Percentiles rank a stretch among this genome's conserved stretches.
These are phyloP conservation scores for Eucalyptus pumila DNA, from an alignment of 345 rosid species.

Conservation along the genomic window DNA sequence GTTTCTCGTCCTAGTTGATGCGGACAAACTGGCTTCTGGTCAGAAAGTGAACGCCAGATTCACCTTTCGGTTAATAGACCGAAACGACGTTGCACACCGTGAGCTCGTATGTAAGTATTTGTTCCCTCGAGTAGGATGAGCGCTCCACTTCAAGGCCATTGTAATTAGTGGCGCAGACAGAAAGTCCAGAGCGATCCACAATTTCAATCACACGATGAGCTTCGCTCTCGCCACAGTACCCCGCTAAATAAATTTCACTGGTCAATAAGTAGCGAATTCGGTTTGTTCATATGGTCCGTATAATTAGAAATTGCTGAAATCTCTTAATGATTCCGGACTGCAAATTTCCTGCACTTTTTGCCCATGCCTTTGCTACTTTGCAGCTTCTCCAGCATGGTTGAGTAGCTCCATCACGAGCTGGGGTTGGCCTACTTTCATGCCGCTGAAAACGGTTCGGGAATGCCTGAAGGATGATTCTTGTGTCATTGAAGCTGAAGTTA, in stretches of 20 bases:
- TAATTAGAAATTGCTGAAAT: not conserved
- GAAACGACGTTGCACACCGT: not conserved
- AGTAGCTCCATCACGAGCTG: rapidly evolving
- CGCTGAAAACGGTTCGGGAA: rapidly evolving
- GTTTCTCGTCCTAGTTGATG: not conserved
- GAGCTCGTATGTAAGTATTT: not conserved
- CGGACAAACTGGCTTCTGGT: rapidly evolving
- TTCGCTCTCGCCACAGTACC: not conserved
- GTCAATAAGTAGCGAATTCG: not conserved
- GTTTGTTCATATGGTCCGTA: not conserved
- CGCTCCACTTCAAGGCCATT: not conserved
- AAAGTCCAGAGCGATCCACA: not conserved
- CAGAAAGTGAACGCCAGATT: not conserved
- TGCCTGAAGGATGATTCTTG: not conserved
- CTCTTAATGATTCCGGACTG: not conserved
- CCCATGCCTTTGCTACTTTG: not conserved
- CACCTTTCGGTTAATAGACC: not conserved
- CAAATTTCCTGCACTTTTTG: not conserved
- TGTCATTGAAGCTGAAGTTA: not conserved
- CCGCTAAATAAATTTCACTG: not conserved
- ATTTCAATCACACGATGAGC: not conserved
- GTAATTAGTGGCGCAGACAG: not conserved
- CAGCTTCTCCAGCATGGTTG: rapidly evolving
- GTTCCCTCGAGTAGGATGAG: not conserved
- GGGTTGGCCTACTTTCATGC: rapidly evolving